Evolutionary conservation across 305 asterid species (phyloP).

Genomic region (Solanum hybrid): DNA sequence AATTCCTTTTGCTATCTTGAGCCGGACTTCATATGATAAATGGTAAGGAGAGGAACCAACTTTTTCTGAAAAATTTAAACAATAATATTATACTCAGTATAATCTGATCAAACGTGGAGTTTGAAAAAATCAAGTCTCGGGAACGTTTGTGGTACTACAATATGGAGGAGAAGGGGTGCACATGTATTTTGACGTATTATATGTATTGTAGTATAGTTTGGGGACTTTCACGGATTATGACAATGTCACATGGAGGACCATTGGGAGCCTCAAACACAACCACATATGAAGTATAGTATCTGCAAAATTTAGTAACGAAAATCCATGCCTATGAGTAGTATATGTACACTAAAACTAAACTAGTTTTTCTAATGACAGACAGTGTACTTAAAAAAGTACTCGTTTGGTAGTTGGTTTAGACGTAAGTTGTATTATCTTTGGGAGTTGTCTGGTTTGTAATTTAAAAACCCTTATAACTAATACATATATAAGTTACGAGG

Average conservation of each 20-base stretch:
- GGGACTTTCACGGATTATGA: constrained; percentile 17
- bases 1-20: constrained; percentile 67
- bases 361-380: neutral
- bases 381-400: neutral
- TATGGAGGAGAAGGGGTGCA: constrained; percentile 12
- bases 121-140: neutral
- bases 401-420: neutral
- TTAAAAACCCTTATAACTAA: too few species aligned
- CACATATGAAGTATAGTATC: neutral
- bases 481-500: too few species aligned
- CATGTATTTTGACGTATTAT: constrained; percentile 54
- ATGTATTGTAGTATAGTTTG: constrained; percentile 17
- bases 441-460: too few species aligned
- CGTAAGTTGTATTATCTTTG: neutral
- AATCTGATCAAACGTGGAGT: too few species aligned
- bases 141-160: neutral
- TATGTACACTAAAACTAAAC: neutral
- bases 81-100: neutral
- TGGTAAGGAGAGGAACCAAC: constrained; percentile 60
- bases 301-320: neutral
- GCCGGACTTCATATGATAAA: constrained; percentile 46
- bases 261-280: constrained; percentile 12
- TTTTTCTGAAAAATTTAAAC: constrained; percentile 36
- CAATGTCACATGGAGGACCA: constrained; percentile 37
- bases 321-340: neutral